phyloP scores from a whole-genome alignment of 768 basidiomycete genomes.

The Brasilioporus rufonigricans region DNA sequence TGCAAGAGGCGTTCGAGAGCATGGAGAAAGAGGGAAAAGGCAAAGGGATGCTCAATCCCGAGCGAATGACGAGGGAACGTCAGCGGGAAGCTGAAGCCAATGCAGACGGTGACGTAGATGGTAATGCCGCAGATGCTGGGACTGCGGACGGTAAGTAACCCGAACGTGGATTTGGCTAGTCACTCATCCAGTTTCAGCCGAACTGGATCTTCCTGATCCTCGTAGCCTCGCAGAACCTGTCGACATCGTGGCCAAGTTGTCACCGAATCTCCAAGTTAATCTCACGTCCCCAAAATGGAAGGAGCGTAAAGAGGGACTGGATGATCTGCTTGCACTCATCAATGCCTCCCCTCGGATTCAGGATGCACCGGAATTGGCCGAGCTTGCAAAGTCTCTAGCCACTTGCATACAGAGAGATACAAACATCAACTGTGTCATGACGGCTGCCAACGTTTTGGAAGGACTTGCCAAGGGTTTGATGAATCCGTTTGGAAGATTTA shows the following conservation, averaged over 20 bases:
- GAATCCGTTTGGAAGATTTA: constrained; percentile 68
- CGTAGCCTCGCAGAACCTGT: constrained; percentile 78
- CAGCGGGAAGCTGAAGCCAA: constrained; percentile 66
- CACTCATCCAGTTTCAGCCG: constrained; percentile 30
- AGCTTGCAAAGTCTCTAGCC: constrained; percentile 75
- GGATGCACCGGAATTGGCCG: constrained; percentile 74
- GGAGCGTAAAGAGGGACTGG: constrained; percentile 89
- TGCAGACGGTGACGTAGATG: constrained; percentile 35
- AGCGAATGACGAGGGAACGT: constrained; percentile 72
- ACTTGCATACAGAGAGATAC: constrained; percentile 82
- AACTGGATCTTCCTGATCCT: constrained; percentile 65
- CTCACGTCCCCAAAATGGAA: constrained; percentile 97
- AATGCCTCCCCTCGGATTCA: constrained; percentile 71
- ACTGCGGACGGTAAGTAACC: constrained; percentile 46
- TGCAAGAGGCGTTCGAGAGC: constrained; percentile 85
- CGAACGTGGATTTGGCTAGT: background rate
- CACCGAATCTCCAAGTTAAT: constrained; percentile 66
- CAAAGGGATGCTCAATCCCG: constrained; percentile 76
- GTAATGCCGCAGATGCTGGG: constrained; percentile 43
- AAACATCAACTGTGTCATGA: constrained; percentile 93
- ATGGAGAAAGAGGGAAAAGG: constrained; percentile 86
- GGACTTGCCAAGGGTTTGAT: constrained; percentile 82
- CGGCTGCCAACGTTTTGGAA: constrained; percentile 82
- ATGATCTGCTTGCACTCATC: constrained; percentile 73
- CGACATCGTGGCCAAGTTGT: constrained; percentile 73